Evolutionary conservation across 2,329 filamentous ascomycete genomes (phyloP).

Genomic region (Camptophora hylomeconis): DNA sequence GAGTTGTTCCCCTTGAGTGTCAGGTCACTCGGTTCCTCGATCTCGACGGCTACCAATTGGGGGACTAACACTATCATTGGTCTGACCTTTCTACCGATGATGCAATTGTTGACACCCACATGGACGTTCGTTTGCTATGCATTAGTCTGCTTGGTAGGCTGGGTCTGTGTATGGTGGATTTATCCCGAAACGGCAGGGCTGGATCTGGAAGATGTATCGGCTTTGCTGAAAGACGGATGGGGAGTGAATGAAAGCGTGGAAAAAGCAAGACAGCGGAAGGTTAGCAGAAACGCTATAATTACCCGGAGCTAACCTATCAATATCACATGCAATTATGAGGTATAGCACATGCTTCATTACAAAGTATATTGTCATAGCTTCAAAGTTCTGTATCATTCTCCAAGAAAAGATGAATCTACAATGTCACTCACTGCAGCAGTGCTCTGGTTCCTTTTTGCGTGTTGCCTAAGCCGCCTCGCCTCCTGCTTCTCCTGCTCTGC

Average conservation of each 20-base stretch:
- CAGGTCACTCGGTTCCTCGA: conserved; percentile 47
- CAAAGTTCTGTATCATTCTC: no score
- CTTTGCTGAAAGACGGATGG: conserved; percentile 59
- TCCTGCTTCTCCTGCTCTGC: no score
- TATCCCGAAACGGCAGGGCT: conserved; percentile 82
- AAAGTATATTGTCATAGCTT: no score
- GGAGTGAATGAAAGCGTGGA: conserved; percentile 43
- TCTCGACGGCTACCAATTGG: conserved; percentile 72
- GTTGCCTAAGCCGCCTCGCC: no score
- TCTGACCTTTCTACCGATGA: conserved; percentile 75
- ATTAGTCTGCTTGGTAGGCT: conserved; percentile 53
- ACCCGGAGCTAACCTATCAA: no score
- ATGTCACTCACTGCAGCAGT: no score
- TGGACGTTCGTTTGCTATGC: conserved; percentile 79
- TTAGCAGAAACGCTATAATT: no score
- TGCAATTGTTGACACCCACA: conserved; percentile 58
- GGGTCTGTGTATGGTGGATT: conserved; percentile 54
- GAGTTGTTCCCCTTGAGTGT: conserved; percentile 67
- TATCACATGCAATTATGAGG: no score
- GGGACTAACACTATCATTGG: conserved; percentile 74
- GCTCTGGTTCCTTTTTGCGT: no score
- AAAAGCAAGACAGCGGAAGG: no score
- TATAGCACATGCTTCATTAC: no score
- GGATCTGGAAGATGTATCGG: conserved; percentile 66
- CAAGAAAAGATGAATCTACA: no score